Evolutionary conservation across 1,284 basidiomycete genomes (phyloP).

Genomic region (Ustilago shanxiensis): DNA sequence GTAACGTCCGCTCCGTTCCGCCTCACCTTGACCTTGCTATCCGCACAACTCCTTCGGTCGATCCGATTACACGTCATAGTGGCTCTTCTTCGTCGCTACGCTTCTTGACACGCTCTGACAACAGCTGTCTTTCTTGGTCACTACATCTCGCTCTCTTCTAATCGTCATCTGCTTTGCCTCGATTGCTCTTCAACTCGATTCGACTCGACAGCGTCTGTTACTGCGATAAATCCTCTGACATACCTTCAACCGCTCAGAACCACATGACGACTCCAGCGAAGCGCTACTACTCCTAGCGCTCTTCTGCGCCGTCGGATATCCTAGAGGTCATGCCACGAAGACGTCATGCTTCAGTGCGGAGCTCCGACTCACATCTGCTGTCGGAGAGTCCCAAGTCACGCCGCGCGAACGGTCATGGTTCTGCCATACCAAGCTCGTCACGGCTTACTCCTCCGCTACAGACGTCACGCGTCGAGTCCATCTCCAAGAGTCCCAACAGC

Average conservation of each 20-base stretch:
- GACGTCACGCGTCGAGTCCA: background rate
- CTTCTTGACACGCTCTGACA: background rate
- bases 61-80: background rate
- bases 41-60: background rate
- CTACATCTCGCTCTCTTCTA: no score
- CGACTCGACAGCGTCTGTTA: no score
- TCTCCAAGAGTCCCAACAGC: background rate
- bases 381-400: constrained; percentile 2
- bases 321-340: constrained; percentile 31
- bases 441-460: constrained; percentile 6
- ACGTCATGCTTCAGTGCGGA: constrained; percentile 11
- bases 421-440: constrained; percentile 20
- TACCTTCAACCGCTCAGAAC: no score
- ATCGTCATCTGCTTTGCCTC: no score
- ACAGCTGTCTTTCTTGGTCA: background rate
- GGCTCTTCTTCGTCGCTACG: background rate
- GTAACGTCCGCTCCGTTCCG: background rate
- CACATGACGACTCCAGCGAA: constrained; percentile 22
- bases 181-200: no score
- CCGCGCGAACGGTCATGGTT: constrained; percentile 1
- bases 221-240: background rate
- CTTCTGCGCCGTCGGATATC: constrained; percentile 16
- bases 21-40: background rate
- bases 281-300: constrained; percentile 15
- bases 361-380: background rate